Conservation (phyloP, 2,329 filamentous ascomycete genomes). For the Exophiala sideris region DNA sequence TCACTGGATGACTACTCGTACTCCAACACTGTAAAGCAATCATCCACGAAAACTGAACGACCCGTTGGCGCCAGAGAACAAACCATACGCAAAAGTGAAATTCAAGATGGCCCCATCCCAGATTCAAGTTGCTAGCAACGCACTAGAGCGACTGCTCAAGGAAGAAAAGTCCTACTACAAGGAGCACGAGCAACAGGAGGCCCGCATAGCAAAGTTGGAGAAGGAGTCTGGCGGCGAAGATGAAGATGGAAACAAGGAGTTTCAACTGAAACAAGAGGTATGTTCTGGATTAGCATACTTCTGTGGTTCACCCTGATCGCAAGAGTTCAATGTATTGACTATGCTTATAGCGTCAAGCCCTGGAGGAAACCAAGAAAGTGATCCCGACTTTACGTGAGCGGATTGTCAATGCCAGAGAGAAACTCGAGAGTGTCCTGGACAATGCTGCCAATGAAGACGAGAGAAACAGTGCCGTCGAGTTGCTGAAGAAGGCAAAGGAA, state of each 20-base stretch:
- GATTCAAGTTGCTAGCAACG: slow-evolving; percentile 65
- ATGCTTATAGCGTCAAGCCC: slow-evolving; percentile 62
- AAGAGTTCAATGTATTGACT: not conserved
- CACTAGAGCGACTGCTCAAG: slow-evolving; percentile 80
- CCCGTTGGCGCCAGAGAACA: not conserved
- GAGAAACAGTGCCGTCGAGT: slow-evolving; percentile 53
- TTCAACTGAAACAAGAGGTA: slow-evolving; percentile 82
- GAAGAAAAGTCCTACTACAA: slow-evolving; percentile 89
- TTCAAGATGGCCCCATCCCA: slow-evolving; percentile 26
- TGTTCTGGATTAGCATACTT: too few relatives aligned
- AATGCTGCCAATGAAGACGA: slow-evolving; percentile 48
- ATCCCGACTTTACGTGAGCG: slow-evolving; percentile 69
- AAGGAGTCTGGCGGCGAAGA: slow-evolving; percentile 49
- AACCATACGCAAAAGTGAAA: too few relatives aligned
- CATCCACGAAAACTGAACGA: too few relatives aligned
- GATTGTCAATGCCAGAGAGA: slow-evolving; percentile 67
- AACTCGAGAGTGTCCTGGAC: slow-evolving; percentile 69
- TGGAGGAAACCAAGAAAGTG: slow-evolving; percentile 84
- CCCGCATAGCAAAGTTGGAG: slow-evolving; percentile 66
- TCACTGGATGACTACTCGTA: too few relatives aligned
- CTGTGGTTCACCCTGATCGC: not conserved
- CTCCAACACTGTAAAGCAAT: too few relatives aligned
- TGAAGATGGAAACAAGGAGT: slow-evolving; percentile 76
- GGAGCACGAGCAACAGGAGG: slow-evolving; percentile 73
- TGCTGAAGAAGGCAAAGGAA: slow-evolving; percentile 50